Conservation (phyloP, 306 rosid genomes). For the Nissolia schottii region DNA sequence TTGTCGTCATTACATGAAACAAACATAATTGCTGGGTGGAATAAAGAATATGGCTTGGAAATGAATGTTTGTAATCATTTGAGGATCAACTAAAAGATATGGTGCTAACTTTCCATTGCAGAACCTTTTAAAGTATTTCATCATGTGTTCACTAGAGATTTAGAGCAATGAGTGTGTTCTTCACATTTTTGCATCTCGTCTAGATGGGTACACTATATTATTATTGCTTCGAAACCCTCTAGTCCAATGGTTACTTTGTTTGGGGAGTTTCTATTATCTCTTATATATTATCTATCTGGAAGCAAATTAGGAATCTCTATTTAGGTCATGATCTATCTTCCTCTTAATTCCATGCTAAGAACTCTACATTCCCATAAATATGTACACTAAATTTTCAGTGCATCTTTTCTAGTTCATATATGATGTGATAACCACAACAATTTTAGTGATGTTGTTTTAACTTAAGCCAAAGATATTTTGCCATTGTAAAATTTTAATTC, state of each 20-base stretch:
- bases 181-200: not conserved
- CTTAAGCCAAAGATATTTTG: too few species aligned
- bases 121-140: not conserved
- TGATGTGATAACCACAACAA: too few species aligned
- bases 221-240: not conserved
- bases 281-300: too few species aligned
- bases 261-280: not conserved
- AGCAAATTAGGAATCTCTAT: too few species aligned
- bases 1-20: not conserved
- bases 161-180: not conserved
- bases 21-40: not conserved
- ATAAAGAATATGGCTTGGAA: not conserved
- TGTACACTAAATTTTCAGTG: too few species aligned
- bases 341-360: too few species aligned
- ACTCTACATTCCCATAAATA: too few species aligned
- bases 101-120: not conserved
- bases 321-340: too few species aligned
- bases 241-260: not conserved
- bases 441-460: too few species aligned
- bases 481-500: too few species aligned
- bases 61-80: constrained; percentile 4
- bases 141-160: not conserved
- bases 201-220: not conserved
- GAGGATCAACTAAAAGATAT: not conserved
- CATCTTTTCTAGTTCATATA: too few species aligned